Conservation (phyloP, 257 asterid species). For the Eustoma russellianum region DNA sequence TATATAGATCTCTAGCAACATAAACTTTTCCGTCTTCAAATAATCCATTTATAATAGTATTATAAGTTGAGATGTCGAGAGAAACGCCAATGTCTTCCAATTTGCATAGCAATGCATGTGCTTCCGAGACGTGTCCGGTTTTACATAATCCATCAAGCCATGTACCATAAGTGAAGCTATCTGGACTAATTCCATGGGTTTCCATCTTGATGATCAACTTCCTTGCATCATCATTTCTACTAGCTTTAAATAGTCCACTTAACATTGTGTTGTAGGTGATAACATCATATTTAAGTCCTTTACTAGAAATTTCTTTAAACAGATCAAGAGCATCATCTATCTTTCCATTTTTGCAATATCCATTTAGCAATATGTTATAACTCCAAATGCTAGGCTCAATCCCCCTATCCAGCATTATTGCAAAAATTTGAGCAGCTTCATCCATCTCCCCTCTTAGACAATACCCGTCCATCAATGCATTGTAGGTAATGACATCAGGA, state of each 20-base stretch:
- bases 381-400: not conserved
- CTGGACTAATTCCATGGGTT: conserved; percentile 8
- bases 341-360: conserved; percentile 3
- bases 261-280: not conserved
- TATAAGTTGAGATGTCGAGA: not conserved
- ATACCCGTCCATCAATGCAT: conserved; percentile 5
- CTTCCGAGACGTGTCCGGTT: conserved; percentile 16
- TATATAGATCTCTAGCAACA: conserved; percentile 1
- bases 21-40: conserved; percentile 9
- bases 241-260: not conserved
- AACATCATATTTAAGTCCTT: conserved; percentile 5
- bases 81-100: conserved; percentile 6
- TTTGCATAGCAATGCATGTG: conserved; percentile 9
- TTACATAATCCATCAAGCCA: conserved; percentile 13
- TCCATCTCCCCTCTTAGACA: conserved; percentile 1
- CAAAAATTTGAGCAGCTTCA: not conserved
- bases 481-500: not conserved
- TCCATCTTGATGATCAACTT: conserved; percentile 15
- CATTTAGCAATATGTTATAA: conserved; percentile 6
- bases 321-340: conserved; percentile 15
- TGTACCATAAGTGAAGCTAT: conserved; percentile 6
- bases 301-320: not conserved
- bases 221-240: conserved; percentile 11
- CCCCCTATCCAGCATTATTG: not conserved
- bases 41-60: conserved; percentile 13